Evolutionary conservation across 192 early-diverging fungal genomes (phyloP), one percentile per base, ranked within the genome.

Genomic region (Dispira parvispora): DNA sequence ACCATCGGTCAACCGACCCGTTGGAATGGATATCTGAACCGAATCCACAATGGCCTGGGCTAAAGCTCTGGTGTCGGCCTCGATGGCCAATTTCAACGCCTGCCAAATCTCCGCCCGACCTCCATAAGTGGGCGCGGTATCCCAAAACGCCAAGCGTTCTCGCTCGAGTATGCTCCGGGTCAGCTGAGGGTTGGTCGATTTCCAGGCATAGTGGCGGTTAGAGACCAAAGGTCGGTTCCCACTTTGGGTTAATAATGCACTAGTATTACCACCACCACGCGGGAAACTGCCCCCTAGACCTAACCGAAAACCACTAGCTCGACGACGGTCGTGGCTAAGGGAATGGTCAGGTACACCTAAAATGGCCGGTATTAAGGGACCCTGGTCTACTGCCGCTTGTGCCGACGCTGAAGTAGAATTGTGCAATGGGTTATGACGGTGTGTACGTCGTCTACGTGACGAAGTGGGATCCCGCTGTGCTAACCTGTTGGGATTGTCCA

Each of bases 81-180:
- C 76, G 65, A 77, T 78, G 0, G 78, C 82, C 45, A 80, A 67
- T 13, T 78, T 70, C 23, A 90, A 69, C 18, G 87, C 85, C 66
- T 86, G 84, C 88, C 88, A 90, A 45, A 90, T 77, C 70, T 90
- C 87, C 23, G 66, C 38, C 38, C 81, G 75, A 18, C 88, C 88
- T 62, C 82, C 87, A 45, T 88, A 87, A 16, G 67, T 73, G 28
- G 86, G 80, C 45, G 78, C 78, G 20, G 86, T 85, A 43, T 89
- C 84, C 87, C 87, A 89, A 66, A 87, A 89, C 23, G 78, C 76
- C 10, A 75, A 64, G 27, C 86, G 71, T 64, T 84, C 75, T 43
- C 64, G 67, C 42, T 79, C 66, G 20, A 87, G 67, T 14, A 13
- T 10, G 2, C 27, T 42, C 10, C 23, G 45, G 23, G 62, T 62